Conservation (phyloP, 2,329 filamentous ascomycete species). For the Plenodomus lindquistii region DNA sequence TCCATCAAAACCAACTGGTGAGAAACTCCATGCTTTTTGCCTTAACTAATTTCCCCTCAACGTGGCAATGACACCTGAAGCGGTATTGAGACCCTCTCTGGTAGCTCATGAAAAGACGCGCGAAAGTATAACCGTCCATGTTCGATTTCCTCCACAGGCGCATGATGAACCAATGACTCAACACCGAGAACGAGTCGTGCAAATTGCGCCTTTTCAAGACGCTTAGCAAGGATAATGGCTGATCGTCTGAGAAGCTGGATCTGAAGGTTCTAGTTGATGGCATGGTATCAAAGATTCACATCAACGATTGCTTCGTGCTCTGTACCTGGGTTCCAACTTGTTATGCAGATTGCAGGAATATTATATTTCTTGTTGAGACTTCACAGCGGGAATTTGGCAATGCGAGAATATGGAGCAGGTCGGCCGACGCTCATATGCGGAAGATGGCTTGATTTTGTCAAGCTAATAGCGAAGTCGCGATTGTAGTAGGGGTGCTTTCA, state of each 20-base stretch:
- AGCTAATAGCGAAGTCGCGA: too few relatives aligned
- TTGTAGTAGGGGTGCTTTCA: too few relatives aligned
- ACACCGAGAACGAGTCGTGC: constrained; percentile 45
- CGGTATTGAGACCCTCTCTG: constrained; percentile 49
- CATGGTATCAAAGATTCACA: constrained; percentile 44
- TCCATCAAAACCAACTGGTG: constrained; percentile 27
- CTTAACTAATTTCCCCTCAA: constrained; percentile 45
- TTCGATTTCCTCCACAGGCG: constrained; percentile 48
- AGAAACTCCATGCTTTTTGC: constrained; percentile 49
- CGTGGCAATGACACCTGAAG: constrained; percentile 41
- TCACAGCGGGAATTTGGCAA: constrained; percentile 27
- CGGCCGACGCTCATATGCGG: constrained; percentile 25
- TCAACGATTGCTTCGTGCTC: constrained; percentile 49
- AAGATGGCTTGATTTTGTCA: too few relatives aligned
- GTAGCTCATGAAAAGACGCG: constrained; percentile 47
- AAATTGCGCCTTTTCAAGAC: constrained; percentile 49
- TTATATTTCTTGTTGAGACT: constrained; percentile 20
- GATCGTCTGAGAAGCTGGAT: constrained; percentile 44
- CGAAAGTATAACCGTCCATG: constrained; percentile 50
- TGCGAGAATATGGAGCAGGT: constrained; percentile 24
- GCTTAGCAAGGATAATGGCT: constrained; percentile 20
- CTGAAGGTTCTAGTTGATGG: constrained; percentile 49
- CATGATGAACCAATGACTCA: constrained; percentile 45
- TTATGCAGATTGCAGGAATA: constrained; percentile 21
- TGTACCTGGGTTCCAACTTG: constrained; percentile 50